A percentile compares a stretch with the other conserved stretches of the same genome.
These are phyloP conservation scores for Teunomyces cretensis DNA, from an alignment of 805 yeast genomes.

Conservation along the genomic window DNA sequence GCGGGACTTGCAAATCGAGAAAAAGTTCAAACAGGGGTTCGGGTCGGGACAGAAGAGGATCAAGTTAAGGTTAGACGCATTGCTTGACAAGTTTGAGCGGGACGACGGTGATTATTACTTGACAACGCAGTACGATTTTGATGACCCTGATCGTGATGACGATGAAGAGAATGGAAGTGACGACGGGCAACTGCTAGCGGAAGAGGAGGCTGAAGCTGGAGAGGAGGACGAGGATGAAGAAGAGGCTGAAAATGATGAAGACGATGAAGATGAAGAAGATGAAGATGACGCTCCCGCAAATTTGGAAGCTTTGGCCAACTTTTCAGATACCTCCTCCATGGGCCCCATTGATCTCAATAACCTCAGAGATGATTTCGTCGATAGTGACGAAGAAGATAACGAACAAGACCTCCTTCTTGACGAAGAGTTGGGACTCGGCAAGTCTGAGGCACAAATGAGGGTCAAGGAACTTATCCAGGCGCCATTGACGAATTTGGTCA, in stretches of 20 bases:
- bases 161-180: too few relatives aligned
- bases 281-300: slow-evolving; percentile 14
- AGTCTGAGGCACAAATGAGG: slow-evolving; percentile 35
- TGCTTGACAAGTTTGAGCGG: slow-evolving; percentile 39
- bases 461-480: slow-evolving; percentile 55
- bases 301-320: slow-evolving; percentile 11
- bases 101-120: slow-evolving; percentile 54
- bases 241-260: slow-evolving; percentile 14
- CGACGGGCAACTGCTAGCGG: slow-evolving; percentile 9
- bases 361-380: slow-evolving; percentile 52
- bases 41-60: slow-evolving; percentile 62
- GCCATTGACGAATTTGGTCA: slow-evolving; percentile 51
- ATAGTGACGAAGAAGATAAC: slow-evolving; percentile 11
- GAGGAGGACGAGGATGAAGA: slow-evolving; percentile 7
- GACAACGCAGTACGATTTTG: slow-evolving; percentile 62
- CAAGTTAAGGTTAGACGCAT: slow-evolving; percentile 49
- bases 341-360: slow-evolving; percentile 47
- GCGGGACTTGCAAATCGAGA: slow-evolving; percentile 54
- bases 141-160: slow-evolving; percentile 7
- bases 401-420: slow-evolving; percentile 21
- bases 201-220: too few relatives aligned
- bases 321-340: slow-evolving; percentile 40
- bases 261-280: slow-evolving; percentile 12
- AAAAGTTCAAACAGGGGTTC: slow-evolving; percentile 58
- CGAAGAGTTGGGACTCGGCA: slow-evolving; percentile 26